Evolutionary conservation across 345 rosid genomes (phyloP).

Genomic region (Hirschfeldia incana): DNA sequence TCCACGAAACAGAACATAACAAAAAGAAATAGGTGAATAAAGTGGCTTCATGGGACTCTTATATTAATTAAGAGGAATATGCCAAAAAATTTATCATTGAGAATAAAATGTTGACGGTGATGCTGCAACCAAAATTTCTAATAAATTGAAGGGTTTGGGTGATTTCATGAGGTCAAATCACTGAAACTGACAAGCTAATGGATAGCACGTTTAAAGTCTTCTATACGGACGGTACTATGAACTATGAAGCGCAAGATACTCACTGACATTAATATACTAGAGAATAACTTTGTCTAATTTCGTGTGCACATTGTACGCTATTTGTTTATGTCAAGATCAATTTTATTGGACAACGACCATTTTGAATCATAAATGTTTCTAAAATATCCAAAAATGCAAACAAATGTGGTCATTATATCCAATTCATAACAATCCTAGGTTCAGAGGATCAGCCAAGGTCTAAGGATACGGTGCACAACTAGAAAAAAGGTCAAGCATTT

Average conservation of each 20-base stretch:
- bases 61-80: slow-evolving; percentile 2
- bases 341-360: slow-evolving; percentile 9
- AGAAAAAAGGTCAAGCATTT: not conserved
- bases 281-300: not conserved
- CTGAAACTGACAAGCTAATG: not conserved
- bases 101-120: not conserved
- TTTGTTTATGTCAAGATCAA: not conserved
- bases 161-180: not conserved
- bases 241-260: slow-evolving; percentile 12
- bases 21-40: not conserved
- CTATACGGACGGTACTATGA: not conserved
- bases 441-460: not conserved
- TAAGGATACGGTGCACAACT: not conserved
- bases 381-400: no score
- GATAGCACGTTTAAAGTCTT: not conserved
- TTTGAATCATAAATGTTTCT: no score
- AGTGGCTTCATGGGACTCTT: no score
- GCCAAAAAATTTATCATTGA: not conserved
- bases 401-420: no score
- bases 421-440: not conserved
- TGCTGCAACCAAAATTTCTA: not conserved
- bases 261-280: slow-evolving; percentile 8
- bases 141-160: not conserved
- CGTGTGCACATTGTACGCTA: not conserved
- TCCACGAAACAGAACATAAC: not conserved